Base-by-base conservation (phyloP, 2,329 filamentous ascomycete species). In the Emericellopsis cladophorae region DNA sequence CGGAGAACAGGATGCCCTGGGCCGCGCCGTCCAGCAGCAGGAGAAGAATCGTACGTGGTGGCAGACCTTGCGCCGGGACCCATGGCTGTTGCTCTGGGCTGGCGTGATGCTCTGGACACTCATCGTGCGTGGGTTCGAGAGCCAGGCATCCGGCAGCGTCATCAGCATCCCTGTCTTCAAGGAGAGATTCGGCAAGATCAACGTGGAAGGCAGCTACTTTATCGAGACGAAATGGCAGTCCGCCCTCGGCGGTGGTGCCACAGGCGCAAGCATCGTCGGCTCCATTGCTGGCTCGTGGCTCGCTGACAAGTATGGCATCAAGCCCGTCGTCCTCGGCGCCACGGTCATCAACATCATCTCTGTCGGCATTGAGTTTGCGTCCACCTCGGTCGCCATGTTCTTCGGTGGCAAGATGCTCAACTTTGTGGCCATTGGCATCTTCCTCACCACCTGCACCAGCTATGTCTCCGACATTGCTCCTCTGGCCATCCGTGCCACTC, bases 381-480 rank as follows among this genome's bases (percentile, higher is more conserved):
- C 54, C 4, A 58, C 51, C 0, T 57, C 54, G 0, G 48, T 54
- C 10, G 44, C 41, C 36, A 55, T 55, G 53, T 55, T 53, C 39
- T 55, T 55, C 2, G 50, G 42, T 2, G 53, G 53, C 39, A 55
- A 55, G 40, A 53, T 55, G 53, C 12, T 54, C 34, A 55, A 55
- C 41, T 54, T 54, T 9, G 22, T 55, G 7, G 53, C 53, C 2
- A 49, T 61, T 4, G 62, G 62, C 21, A 57, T 60, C 0, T 52
- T 65, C 15, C 56, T 57, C 31, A 61, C 60, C 5, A 52, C 62
- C 0, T 58, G 59, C 22, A 58, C 61, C 12, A 56, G 59, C 1
- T 63, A 63, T 24, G 53, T 64, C 14, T 51, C 52, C 23, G 61
- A 65, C 41, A 51, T 65, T 22, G 54, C 60, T 2, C 62, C 62